A percentile compares a stretch with the other conserved stretches of the same genome.
Evolutionary conservation across 306 rosid genomes (phyloP).

Genomic region (Dryas octopetala): DNA sequence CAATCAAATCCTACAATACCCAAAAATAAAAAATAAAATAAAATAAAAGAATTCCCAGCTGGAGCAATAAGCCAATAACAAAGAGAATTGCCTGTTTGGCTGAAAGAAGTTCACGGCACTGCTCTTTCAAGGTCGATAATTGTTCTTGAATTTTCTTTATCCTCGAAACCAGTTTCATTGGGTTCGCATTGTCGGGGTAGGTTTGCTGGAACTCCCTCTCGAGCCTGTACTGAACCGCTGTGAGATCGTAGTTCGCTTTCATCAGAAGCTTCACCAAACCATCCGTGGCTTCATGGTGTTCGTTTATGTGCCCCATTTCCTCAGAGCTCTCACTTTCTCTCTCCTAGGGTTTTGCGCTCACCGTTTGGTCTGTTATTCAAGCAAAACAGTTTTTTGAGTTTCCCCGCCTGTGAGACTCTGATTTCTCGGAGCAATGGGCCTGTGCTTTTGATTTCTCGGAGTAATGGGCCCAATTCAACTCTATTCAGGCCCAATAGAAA

Average conservation of each 20-base stretch:
- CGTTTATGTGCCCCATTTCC: slow-evolving; percentile 42
- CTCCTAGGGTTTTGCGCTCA: slow-evolving; percentile 16
- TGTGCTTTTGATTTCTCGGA: background rate
- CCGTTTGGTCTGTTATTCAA: background rate
- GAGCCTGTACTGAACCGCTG: slow-evolving; percentile 54
- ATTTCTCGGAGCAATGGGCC: background rate
- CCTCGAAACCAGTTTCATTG: slow-evolving; percentile 78
- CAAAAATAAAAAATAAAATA: background rate
- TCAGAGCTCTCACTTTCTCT: slow-evolving; percentile 12
- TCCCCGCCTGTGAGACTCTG: slow-evolving; percentile 10
- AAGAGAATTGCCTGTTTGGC: slow-evolving; percentile 69
- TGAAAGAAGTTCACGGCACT: slow-evolving; percentile 71
- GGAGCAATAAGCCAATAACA: background rate
- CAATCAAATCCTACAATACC: slow-evolving; percentile 76
- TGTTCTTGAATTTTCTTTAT: slow-evolving; percentile 77
- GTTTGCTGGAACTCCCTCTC: slow-evolving; percentile 74
- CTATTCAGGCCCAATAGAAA: background rate
- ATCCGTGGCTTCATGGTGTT: slow-evolving; percentile 70
- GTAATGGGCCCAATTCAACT: background rate
- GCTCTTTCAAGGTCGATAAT: slow-evolving; percentile 59
- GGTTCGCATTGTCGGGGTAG: slow-evolving; percentile 85
- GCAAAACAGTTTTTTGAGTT: background rate
- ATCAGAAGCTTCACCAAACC: slow-evolving; percentile 65
- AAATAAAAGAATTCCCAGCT: background rate
- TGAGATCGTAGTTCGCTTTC: slow-evolving; percentile 78